These are phyloP conservation scores for Raphanus hybrid DNA, from an alignment of 441 rosid genomes.

Conservation along the genomic window DNA sequence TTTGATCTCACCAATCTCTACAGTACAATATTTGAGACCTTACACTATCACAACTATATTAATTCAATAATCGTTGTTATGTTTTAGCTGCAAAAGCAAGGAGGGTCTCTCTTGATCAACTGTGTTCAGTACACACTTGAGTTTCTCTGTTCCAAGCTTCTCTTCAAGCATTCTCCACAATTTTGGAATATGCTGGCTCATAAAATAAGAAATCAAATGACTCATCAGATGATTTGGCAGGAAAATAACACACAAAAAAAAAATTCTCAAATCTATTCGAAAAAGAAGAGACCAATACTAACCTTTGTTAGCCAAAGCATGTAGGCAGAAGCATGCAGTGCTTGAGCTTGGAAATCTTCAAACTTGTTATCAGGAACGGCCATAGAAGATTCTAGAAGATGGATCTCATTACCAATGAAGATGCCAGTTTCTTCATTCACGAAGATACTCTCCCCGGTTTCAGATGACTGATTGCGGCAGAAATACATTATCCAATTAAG, in stretches of 20 bases:
- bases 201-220: constrained; percentile 10
- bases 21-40: not conserved
- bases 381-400: constrained; percentile 56
- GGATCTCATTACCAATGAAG: constrained; percentile 63
- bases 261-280: constrained; percentile 4
- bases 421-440: constrained; percentile 34
- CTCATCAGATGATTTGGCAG: not conserved
- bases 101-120: constrained; percentile 58
- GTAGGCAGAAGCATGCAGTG: constrained; percentile 62
- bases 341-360: constrained; percentile 80
- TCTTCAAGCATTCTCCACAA: constrained; percentile 49
- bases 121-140: constrained; percentile 46
- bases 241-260: not conserved
- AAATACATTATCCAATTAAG: constrained; percentile 60
- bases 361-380: constrained; percentile 54
- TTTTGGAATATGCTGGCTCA: constrained; percentile 66
- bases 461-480: constrained; percentile 24
- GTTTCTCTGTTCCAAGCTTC: constrained; percentile 53
- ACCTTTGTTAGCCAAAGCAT: constrained; percentile 83
- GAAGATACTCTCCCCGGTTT: constrained; percentile 18
- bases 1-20: no score
- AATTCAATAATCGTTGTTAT: not conserved
- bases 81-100: constrained; percentile 38
- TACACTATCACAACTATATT: not conserved
- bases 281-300: constrained; percentile 15